phyloP scores from a whole-genome alignment of 495 filamentous ascomycete genomes.

The Aspergillus kassunensis region DNA sequence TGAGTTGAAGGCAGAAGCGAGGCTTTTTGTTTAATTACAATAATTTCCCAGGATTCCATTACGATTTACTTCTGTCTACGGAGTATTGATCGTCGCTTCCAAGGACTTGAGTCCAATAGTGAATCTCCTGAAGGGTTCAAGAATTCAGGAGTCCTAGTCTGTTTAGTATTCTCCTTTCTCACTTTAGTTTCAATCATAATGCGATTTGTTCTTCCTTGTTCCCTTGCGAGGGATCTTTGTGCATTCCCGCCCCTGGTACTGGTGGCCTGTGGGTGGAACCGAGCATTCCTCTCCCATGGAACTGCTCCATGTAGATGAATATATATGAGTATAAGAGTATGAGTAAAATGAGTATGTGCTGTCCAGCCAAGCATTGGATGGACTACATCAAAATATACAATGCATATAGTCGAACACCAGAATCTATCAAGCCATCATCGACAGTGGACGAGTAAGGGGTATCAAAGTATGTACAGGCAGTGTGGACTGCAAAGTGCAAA shows the following conservation, averaged over 20 bases:
- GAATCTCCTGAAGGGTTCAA: neutral
- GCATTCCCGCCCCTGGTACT: constrained; percentile 1
- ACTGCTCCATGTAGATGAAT: neutral
- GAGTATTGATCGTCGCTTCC: constrained; percentile 1
- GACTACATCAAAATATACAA: neutral
- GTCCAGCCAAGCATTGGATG: neutral
- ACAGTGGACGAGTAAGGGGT: constrained; percentile 22
- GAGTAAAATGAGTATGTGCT: neutral
- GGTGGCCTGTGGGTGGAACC: too few relatives aligned
- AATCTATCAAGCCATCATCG: constrained; percentile 2
- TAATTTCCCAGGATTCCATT: neutral
- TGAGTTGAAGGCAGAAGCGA: neutral
- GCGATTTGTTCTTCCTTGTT: neutral
- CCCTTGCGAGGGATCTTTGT: neutral
- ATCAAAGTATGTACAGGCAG: constrained; percentile 24
- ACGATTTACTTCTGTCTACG: too few relatives aligned
- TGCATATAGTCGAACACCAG: constrained; percentile 4
- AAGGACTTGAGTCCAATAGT: constrained; percentile 3
- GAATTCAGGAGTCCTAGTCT: neutral
- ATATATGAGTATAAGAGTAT: neutral
- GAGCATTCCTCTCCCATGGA: constrained; percentile 2
- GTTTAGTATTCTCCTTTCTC: neutral
- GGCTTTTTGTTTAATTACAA: neutral
- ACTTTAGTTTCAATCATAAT: neutral
- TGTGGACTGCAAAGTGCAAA: constrained; percentile 15